phyloP scores from a whole-genome alignment of 495 filamentous ascomycete species.

The Bacidia rubella region DNA sequence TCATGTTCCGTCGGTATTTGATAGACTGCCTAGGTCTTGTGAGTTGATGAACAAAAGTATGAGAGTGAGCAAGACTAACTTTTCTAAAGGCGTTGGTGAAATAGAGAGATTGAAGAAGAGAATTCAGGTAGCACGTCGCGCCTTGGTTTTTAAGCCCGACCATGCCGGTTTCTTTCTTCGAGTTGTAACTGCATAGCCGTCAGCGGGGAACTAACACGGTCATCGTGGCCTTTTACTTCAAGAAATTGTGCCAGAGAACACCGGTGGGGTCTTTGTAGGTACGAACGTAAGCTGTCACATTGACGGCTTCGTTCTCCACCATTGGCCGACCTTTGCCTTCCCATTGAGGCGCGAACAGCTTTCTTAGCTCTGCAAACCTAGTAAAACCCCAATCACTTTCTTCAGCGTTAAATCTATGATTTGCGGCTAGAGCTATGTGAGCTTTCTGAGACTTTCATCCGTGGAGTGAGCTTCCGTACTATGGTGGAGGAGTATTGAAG shows the following conservation, averaged over 20 bases:
- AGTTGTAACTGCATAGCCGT: constrained; percentile 60
- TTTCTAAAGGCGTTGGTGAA: constrained; percentile 97
- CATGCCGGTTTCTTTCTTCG: constrained; percentile 95
- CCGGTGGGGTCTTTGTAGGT: constrained; percentile 95
- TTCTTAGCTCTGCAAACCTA: constrained; percentile 71
- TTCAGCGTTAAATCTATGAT: constrained; percentile 86
- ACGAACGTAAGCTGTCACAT: constrained; percentile 84
- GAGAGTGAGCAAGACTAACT: constrained; percentile 32
- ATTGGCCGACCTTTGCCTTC: constrained; percentile 58
- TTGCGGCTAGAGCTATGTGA: constrained; percentile 35
- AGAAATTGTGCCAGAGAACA: constrained; percentile 98
- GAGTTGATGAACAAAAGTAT: constrained; percentile 8
- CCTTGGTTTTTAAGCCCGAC: constrained; percentile 96
- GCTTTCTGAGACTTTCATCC: constrained; percentile 11
- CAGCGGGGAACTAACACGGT: constrained; percentile 9
- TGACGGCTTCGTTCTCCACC: constrained; percentile 74
- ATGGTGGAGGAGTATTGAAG: constrained; percentile 58
- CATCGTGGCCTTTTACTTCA: constrained; percentile 41
- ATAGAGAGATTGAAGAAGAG: constrained; percentile 87
- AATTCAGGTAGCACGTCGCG: constrained; percentile 97
- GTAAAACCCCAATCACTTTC: constrained; percentile 99
- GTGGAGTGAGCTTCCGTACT: constrained; percentile 25
- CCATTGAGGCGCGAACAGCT: constrained; percentile 61
- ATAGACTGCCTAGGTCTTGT: constrained; percentile 61
- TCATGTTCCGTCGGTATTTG: constrained; percentile 85